Evolutionary conservation across 2,329 filamentous ascomycete genomes (phyloP).

Genomic region (Zymoseptoria crescenta): DNA sequence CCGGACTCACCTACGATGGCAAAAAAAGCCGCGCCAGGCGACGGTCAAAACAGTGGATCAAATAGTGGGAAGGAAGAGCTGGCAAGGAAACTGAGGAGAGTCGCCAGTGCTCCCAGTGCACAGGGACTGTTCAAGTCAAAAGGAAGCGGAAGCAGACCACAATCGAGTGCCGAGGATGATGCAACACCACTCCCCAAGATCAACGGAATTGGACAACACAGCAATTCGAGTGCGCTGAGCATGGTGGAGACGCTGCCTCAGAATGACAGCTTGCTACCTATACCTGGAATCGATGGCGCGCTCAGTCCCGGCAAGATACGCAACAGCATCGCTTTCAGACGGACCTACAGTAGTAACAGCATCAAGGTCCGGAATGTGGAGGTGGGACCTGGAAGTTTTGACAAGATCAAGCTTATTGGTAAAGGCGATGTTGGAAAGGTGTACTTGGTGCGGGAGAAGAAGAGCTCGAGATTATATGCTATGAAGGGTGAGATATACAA

Average conservation of each 20-base stretch:
- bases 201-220: conserved; percentile 40
- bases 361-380: conserved; percentile 98
- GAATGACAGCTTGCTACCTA: conserved; percentile 29
- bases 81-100: conserved; percentile 82
- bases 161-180: conserved; percentile 67
- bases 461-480: conserved; percentile 86
- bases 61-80: conserved; percentile 86
- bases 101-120: conserved; percentile 93
- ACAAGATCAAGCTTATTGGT: conserved; percentile 99
- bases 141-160: conserved; percentile 41
- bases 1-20: conserved; percentile 74
- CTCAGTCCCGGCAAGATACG: conserved; percentile 59
- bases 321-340: conserved; percentile 66
- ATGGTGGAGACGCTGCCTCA: conserved; percentile 43
- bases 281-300: conserved; percentile 48
- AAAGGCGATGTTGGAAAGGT: conserved; percentile 99
- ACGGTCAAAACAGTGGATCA: conserved; percentile 58
- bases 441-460: conserved; percentile 95
- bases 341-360: conserved; percentile 97
- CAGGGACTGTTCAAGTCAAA: conserved; percentile 70
- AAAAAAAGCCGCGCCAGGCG: conserved; percentile 60
- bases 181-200: conserved; percentile 42
- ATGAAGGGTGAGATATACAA: conserved; percentile 76
- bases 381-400: conserved; percentile 88
- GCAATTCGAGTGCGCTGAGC: conserved; percentile 39